These are phyloP conservation scores for Fusarium drepaniforme DNA, from an alignment of 2,329 filamentous ascomycete species.

Conservation along the genomic window DNA sequence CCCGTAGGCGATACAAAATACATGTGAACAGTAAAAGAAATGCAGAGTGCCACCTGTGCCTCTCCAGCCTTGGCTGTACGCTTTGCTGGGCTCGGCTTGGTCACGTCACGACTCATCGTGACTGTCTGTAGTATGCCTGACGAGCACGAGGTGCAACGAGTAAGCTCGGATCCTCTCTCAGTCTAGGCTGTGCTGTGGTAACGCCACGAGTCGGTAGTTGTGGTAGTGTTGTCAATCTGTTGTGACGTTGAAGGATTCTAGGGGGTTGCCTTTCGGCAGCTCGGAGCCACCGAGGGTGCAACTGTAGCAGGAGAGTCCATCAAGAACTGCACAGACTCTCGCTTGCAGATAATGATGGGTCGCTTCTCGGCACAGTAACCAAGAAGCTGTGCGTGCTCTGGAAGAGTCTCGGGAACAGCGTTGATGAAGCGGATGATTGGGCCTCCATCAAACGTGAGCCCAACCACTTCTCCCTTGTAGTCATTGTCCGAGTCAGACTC, in stretches of 20 bases:
- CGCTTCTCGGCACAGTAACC: conserved; percentile 50
- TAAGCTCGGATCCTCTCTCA: neutral
- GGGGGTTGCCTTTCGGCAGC: conserved; percentile 22
- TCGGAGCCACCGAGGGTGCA: conserved; percentile 13
- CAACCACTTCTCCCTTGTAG: conserved; percentile 53
- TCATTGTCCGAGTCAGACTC: conserved; percentile 50
- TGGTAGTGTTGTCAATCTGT: neutral
- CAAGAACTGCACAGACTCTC: conserved; percentile 50
- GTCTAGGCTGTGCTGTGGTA: conserved; percentile 5
- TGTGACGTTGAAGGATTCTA: neutral
- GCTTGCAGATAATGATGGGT: conserved; percentile 55
- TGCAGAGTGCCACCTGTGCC: neutral
- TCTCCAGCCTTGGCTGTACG: neutral
- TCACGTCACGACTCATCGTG: neutral
- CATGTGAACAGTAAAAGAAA: conserved; percentile 4
- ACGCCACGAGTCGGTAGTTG: conserved; percentile 10
- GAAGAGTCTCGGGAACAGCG: conserved; percentile 47
- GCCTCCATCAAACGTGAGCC: conserved; percentile 59
- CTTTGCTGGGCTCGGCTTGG: neutral
- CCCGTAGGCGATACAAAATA: neutral
- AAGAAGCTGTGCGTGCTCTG: conserved; percentile 51
- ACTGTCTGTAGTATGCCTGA: neutral
- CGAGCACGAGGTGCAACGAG: neutral
- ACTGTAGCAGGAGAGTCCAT: conserved; percentile 31
- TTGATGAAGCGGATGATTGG: conserved; percentile 60